Evolutionary conservation across 805 yeast species (phyloP).

Genomic region (Lachancea cidri): DNA sequence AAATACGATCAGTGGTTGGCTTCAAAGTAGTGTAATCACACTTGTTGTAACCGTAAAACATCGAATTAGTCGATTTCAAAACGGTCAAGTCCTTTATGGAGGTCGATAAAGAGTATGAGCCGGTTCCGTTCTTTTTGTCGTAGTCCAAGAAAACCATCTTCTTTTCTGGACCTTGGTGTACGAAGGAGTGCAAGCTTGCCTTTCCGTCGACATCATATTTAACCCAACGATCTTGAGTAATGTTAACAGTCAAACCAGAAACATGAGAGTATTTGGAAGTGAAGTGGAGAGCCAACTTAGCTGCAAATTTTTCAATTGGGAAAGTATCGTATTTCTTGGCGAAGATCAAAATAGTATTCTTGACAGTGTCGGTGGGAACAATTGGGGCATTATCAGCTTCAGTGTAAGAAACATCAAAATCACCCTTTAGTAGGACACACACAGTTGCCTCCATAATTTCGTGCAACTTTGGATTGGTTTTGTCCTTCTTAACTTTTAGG

Average conservation of each 20-base stretch:
- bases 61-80: constrained; percentile 85
- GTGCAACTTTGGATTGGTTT: constrained; percentile 65
- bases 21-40: constrained; percentile 86
- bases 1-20: constrained; percentile 79
- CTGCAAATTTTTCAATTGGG: constrained; percentile 90
- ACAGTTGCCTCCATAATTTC: constrained; percentile 85
- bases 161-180: constrained; percentile 79
- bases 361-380: constrained; percentile 92
- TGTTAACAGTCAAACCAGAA: constrained; percentile 59
- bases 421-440: constrained; percentile 67
- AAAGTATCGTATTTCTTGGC: constrained; percentile 81
- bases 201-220: constrained; percentile 71
- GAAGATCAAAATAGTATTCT: constrained; percentile 78
- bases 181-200: constrained; percentile 77
- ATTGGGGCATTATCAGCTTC: constrained; percentile 83
- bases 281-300: constrained; percentile 78
- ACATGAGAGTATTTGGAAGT: constrained; percentile 72
- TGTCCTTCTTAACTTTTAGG: constrained; percentile 79
- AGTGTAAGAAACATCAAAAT: constrained; percentile 76
- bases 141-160: constrained; percentile 54
- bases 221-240: constrained; percentile 75
- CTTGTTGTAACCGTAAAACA: constrained; percentile 80
- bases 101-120: constrained; percentile 50
- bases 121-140: constrained; percentile 44
- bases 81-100: constrained; percentile 76